A percentile compares a stretch with the other conserved stretches of the same genome.
These are phyloP conservation scores for Clarireedia monteithiana DNA, from an alignment of 2,329 filamentous ascomycete genomes.

Conservation along the genomic window DNA sequence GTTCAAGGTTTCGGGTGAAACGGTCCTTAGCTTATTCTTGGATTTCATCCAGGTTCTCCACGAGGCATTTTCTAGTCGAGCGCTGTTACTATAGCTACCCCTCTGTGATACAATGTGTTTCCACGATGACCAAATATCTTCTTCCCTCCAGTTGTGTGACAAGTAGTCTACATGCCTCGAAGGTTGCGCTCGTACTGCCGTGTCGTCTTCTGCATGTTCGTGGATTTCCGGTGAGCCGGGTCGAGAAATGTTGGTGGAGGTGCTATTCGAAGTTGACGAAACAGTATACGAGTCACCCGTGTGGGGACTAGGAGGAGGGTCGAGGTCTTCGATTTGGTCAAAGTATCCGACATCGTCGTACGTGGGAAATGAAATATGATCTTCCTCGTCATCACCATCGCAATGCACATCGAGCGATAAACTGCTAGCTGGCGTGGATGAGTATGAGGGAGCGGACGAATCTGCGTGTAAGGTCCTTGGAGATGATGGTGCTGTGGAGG, in stretches of 20 bases:
- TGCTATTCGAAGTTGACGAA: conserved; percentile 55
- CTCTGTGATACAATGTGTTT: conserved; percentile 73
- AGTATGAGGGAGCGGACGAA: conserved; percentile 46
- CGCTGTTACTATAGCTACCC: conserved; percentile 57
- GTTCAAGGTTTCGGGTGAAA: conserved; percentile 85
- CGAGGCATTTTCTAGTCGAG: conserved; percentile 82
- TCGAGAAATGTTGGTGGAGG: conserved; percentile 42
- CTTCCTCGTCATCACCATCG: conserved; percentile 19
- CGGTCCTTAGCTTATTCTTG: conserved; percentile 76
- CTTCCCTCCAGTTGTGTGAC: conserved; percentile 88
- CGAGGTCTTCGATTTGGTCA: conserved; percentile 34
- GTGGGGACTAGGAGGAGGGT: conserved; percentile 42
- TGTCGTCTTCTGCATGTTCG: conserved; percentile 41
- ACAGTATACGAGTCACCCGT: conserved; percentile 47
- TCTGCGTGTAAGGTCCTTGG: conserved; percentile 44
- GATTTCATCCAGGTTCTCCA: conserved; percentile 96
- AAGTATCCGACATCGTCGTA: conserved; percentile 28
- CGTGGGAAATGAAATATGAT: conserved; percentile 32
- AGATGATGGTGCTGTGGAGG: conserved; percentile 49
- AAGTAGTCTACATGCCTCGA: conserved; percentile 87
- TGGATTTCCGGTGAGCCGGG: conserved; percentile 17
- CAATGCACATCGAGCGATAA: conserved; percentile 77
- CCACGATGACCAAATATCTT: conserved; percentile 98
- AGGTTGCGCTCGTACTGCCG: conserved; percentile 35
- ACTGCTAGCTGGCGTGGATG: conserved; percentile 56